A percentile compares a stretch with the other conserved stretches of the same genome.
Evolutionary conservation across 164 flowering plant genomes (phyloP).

Genomic region (Stephania cephalantha): DNA sequence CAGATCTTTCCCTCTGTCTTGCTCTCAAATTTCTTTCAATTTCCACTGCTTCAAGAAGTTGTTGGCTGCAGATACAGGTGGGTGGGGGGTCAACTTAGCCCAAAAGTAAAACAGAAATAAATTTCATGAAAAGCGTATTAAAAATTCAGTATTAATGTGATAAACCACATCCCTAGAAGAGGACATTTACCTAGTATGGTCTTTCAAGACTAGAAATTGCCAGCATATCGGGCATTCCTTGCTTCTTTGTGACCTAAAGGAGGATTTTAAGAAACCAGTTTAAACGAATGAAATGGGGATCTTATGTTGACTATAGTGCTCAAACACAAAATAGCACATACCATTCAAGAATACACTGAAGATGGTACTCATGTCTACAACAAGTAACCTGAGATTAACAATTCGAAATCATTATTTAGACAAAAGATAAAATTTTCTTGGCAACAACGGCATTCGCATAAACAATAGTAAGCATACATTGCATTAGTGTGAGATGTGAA

Average conservation of each 20-base stretch:
- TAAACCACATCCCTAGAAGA: not conserved
- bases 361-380: conserved; percentile 80
- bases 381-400: conserved; percentile 48
- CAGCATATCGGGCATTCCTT: conserved; percentile 83
- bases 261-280: not conserved
- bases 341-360: conserved; percentile 90
- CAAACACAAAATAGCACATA: conserved; percentile 14
- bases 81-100: no score
- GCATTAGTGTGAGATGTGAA: not conserved
- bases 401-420: not conserved
- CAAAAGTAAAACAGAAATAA: not conserved
- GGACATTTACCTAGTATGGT: conserved; percentile 43
- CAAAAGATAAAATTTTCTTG: not conserved
- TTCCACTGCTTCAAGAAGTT: conserved; percentile 56
- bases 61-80: conserved; percentile 41
- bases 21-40: conserved; percentile 39
- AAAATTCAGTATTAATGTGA: not conserved
- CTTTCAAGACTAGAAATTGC: conserved; percentile 51
- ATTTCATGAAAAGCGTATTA: not conserved
- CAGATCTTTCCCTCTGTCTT: conserved; percentile 16
- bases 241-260: conserved; percentile 71
- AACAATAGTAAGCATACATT: not conserved
- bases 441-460: not conserved
- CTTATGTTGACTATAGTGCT: not conserved
- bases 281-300: not conserved